A percentile compares a stretch with the other conserved stretches of the same genome.
phyloP scores from a whole-genome alignment of 495 filamentous ascomycete genomes.

The Sordaria brevicollis region DNA sequence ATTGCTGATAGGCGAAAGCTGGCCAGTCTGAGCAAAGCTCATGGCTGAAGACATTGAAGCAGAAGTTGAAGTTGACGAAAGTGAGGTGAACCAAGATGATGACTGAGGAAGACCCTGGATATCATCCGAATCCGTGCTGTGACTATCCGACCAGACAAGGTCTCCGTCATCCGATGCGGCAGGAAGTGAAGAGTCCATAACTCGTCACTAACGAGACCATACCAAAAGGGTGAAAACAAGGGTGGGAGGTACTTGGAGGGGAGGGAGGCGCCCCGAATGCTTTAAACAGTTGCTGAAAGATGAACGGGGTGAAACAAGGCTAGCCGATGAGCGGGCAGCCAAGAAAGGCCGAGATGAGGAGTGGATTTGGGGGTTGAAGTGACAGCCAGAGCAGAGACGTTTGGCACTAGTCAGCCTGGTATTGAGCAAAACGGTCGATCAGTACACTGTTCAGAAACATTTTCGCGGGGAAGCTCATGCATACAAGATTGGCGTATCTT shows the following conservation, averaged over 20 bases:
- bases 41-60: conserved; percentile 11
- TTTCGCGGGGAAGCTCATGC: not conserved
- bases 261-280: conserved; percentile 2
- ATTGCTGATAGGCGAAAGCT: conserved; percentile 41
- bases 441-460: not conserved
- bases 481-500: not conserved
- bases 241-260: not conserved
- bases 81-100: conserved; percentile 28
- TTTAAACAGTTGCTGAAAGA: conserved; percentile 5
- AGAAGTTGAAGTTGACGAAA: conserved; percentile 14
- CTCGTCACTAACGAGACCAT: conserved; percentile 32
- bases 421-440: not conserved
- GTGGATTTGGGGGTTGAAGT: not conserved
- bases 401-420: not conserved
- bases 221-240: conserved; percentile 13
- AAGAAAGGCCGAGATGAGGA: conserved; percentile 3
- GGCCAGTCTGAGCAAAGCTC: conserved; percentile 27
- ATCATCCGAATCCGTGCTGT: conserved; percentile 35
- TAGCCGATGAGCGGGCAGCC: not conserved
- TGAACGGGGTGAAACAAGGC: not conserved
- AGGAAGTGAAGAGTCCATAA: conserved; percentile 33
- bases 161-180: conserved; percentile 31
- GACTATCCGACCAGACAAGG: conserved; percentile 32
- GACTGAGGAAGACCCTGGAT: conserved; percentile 23
- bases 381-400: conserved; percentile 1